Base-by-base conservation (phyloP, 805 yeast species). In the Maudiozyma pseudohumilis region DNA sequence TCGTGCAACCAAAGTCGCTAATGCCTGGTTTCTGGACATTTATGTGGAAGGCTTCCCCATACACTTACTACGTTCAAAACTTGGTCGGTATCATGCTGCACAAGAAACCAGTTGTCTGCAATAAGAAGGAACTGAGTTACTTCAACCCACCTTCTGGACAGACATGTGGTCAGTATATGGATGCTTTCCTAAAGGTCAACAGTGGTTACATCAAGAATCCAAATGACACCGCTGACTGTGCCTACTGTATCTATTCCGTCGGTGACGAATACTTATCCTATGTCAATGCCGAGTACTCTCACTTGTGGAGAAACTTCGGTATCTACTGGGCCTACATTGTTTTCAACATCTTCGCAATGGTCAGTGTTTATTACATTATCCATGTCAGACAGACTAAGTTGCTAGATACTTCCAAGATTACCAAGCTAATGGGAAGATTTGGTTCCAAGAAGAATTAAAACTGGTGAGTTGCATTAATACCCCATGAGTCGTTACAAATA, bases 301-400 rank as follows among this genome's bases (percentile, higher is more conserved):
- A 64, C 36, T 60, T 64, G 46, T 74, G 82, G 79, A 67, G 80
- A 58, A 67, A 77, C 54, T 65, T 66, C 49, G 84, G 82, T 46
- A 64, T 77, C 19, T 70, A 68, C 48, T 55, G 70, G 41, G 68
- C 67, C 34, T 77, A 63, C 48, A 67, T 72, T 44, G 63, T 56
- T 18, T 61, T 74, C 48, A 70, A 74, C 46, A 42, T 60, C 27
- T 9, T 43, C 47, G 65, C 61, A 36, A 62, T 79, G 28, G 36
- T 55, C 1, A 66, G 56, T 44, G 49, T 63, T 40, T 67, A 77
- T 64, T 75, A 79, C 75, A 47, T 75, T 8, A 72, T 74, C 20
- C 73, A 86, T 31, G 48, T 49, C 13, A 44, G 36, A 28, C 32
- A 39, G 6, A 11, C 21, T n/a, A 29, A 26, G n/a, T 13, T 40